Evolutionary conservation across 169 alveolate genomes (phyloP).

Genomic region (Cyclospora cayetanensis): DNA sequence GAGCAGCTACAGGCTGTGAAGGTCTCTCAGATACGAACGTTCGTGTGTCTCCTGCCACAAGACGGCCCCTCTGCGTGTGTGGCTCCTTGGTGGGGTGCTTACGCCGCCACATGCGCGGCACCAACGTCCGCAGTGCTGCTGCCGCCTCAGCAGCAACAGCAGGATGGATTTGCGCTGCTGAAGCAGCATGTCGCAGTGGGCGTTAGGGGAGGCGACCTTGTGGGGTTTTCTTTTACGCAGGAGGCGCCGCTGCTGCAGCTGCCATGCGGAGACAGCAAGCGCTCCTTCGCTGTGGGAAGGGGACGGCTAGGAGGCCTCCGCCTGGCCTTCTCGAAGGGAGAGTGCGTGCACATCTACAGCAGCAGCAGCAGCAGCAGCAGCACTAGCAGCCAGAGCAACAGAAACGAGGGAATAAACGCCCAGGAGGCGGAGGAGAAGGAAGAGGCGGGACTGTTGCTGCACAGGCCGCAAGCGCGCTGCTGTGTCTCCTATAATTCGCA

Average conservation of each 20-base stretch:
- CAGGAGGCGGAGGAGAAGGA: background rate
- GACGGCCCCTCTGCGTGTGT: background rate
- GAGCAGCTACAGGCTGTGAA: conserved; percentile 24
- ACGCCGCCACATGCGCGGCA: background rate
- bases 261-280: conserved; percentile 47
- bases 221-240: conserved; percentile 4
- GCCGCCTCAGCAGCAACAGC: conserved; percentile 40
- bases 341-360: background rate
- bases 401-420: too few relatives aligned
- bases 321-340: conserved; percentile 18
- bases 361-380: conserved; percentile 32
- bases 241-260: conserved; percentile 54
- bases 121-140: background rate
- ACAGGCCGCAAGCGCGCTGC: background rate
- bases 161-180: conserved; percentile 40
- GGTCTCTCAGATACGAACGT: background rate
- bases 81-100: conserved; percentile 7
- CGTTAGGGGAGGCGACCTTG: conserved; percentile 8
- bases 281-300: background rate
- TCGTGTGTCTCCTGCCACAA: conserved; percentile 33
- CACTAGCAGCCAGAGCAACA: background rate
- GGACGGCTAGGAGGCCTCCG: too few relatives aligned
- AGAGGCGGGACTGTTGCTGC: background rate
- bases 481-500: conserved; percentile 30
- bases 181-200: conserved; percentile 30